Conservation (phyloP, 129 eudicot species). For the Solidago caesia region DNA sequence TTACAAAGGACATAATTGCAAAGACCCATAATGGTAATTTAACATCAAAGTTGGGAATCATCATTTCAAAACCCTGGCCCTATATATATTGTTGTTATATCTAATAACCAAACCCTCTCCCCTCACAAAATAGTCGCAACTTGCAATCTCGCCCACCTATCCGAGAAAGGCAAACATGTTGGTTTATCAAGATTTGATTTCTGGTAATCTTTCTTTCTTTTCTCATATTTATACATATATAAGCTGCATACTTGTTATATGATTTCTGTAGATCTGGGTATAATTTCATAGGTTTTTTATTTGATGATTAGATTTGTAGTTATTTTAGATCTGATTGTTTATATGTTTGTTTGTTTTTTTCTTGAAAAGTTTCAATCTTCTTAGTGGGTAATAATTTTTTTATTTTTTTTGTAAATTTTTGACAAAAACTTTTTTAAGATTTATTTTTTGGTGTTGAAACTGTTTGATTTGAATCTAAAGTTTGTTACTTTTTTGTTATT, state of each 20-base stretch:
- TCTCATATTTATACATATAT: background rate
- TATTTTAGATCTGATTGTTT: constrained; percentile 25
- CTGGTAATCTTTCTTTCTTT: constrained; percentile 35
- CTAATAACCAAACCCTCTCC: constrained; percentile 35
- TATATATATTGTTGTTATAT: constrained; percentile 24
- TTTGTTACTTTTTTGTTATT: background rate
- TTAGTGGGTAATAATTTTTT: background rate
- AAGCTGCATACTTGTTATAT: background rate
- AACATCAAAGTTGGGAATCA: background rate
- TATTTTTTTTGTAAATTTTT: background rate
- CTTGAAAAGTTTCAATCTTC: background rate
- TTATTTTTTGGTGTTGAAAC: background rate
- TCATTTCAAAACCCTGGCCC: constrained; percentile 29
- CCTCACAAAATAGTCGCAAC: constrained; percentile 14
- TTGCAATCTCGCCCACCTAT: constrained; percentile 20
- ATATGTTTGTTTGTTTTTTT: background rate
- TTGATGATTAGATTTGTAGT: constrained; percentile 23
- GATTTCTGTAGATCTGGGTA: constrained; percentile 10
- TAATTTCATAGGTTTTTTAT: background rate
- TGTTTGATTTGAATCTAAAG: background rate
- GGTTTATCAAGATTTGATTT: constrained; percentile 59
- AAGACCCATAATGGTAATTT: constrained; percentile 22
- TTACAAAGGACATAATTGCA: constrained; percentile 8
- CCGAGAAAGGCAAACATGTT: constrained; percentile 50
- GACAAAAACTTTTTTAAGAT: background rate